These are phyloP conservation scores for Debaryomyces tyrocola DNA, from an alignment of 805 yeast genomes.

Conservation along the genomic window DNA sequence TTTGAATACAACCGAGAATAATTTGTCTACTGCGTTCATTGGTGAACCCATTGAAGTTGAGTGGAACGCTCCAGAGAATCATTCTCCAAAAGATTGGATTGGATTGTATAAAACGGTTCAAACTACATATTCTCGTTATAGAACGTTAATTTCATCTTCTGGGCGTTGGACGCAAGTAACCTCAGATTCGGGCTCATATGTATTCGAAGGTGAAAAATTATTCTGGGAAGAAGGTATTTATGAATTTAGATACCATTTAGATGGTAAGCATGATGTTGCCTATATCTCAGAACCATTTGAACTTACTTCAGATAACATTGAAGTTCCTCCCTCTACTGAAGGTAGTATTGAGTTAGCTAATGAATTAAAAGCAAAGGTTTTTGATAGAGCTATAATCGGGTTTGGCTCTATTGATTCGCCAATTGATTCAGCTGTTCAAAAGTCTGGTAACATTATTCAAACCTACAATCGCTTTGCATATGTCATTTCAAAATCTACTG, in stretches of 20 bases:
- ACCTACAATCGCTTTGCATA: slow-evolving; percentile 26
- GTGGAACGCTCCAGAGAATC: slow-evolving; percentile 55
- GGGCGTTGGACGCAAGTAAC: slow-evolving; percentile 63
- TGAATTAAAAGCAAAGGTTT: slow-evolving; percentile 29
- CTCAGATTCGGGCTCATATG: slow-evolving; percentile 43
- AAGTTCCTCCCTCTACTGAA: slow-evolving; percentile 27
- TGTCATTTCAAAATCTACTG: slow-evolving; percentile 34
- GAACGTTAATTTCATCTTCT: slow-evolving; percentile 59
- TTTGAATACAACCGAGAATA: slow-evolving; percentile 12
- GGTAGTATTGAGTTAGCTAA: slow-evolving; percentile 31
- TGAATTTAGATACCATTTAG: slow-evolving; percentile 71
- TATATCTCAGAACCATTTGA: slow-evolving; percentile 67
- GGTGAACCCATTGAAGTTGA: slow-evolving; percentile 56
- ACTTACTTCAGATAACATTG: slow-evolving; percentile 43
- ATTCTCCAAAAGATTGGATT: slow-evolving; percentile 65
- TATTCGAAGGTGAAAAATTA: slow-evolving; percentile 48
- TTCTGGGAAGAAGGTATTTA: slow-evolving; percentile 70
- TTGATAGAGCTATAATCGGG: slow-evolving; percentile 28
- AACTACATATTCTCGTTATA: slow-evolving; percentile 54
- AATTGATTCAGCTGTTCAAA: slow-evolving; percentile 24
- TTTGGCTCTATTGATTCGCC: slow-evolving; percentile 24
- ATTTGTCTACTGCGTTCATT: slow-evolving; percentile 21
- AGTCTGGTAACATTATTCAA: slow-evolving; percentile 27
- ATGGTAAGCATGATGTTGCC: slow-evolving; percentile 68
- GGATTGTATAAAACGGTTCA: slow-evolving; percentile 68